Conservation (phyloP, 768 basidiomycete species). For the Suillus plorans region DNA sequence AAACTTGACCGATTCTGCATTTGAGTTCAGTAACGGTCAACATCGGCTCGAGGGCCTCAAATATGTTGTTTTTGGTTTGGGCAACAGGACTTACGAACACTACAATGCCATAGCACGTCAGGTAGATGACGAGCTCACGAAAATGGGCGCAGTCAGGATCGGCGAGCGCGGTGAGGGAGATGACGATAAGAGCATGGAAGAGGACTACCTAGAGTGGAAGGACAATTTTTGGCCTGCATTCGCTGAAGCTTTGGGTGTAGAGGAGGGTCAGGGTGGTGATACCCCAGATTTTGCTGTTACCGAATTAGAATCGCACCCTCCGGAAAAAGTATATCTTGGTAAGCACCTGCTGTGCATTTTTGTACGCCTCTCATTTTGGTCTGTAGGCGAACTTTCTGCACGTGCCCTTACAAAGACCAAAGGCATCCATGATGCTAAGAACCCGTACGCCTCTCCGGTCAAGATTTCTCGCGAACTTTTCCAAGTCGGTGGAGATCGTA, state of each 20-base stretch:
- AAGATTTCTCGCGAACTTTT: conserved; percentile 81
- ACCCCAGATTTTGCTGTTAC: conserved; percentile 91
- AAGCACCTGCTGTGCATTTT: conserved; percentile 22
- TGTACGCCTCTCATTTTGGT: background rate
- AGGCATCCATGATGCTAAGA: conserved; percentile 97
- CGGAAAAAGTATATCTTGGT: conserved; percentile 94
- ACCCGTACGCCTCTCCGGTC: conserved; percentile 90
- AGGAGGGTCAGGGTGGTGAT: conserved; percentile 96
- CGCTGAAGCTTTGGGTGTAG: conserved; percentile 77
- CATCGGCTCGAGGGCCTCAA: conserved; percentile 80
- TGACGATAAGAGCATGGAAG: conserved; percentile 99
- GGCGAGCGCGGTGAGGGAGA: conserved; percentile 95
- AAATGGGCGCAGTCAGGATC: conserved; percentile 82
- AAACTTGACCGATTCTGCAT: conserved; percentile 82
- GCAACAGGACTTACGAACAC: conserved; percentile 93
- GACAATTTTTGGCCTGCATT: conserved; percentile 96
- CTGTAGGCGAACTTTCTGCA: conserved; percentile 87
- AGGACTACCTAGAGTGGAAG: conserved; percentile 99
- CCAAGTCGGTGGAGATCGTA: conserved; percentile 66
- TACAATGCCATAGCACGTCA: conserved; percentile 88
- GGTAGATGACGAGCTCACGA: conserved; percentile 69
- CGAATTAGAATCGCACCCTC: conserved; percentile 70
- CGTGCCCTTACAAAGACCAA: conserved; percentile 91
- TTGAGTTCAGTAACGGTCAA: conserved; percentile 81
- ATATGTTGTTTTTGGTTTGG: conserved; percentile 93